Conservation (phyloP, 345 rosid species). For the Salix exigua region DNA sequence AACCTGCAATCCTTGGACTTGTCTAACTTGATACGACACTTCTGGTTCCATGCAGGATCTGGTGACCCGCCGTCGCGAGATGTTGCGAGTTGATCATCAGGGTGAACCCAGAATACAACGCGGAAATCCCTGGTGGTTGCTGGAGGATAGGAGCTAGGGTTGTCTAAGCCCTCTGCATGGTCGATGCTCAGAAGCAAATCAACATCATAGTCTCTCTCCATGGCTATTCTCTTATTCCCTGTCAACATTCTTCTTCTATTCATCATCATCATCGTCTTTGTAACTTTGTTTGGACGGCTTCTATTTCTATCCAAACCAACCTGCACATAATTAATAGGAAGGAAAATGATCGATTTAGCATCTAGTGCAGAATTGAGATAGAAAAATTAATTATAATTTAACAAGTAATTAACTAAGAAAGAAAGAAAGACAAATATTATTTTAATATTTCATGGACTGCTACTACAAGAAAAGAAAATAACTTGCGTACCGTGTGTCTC, state of each 20-base stretch:
- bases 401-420: background rate
- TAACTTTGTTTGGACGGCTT: background rate
- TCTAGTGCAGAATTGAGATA: background rate
- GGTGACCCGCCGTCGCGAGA: background rate
- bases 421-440: background rate
- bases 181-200: background rate
- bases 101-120: background rate
- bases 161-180: slow-evolving; percentile 9
- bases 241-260: background rate
- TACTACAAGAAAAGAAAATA: background rate
- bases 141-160: background rate
- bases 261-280: background rate
- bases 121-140: background rate
- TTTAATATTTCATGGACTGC: background rate
- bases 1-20: background rate
- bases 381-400: background rate
- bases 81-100: background rate
- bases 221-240: background rate
- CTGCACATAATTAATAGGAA: background rate
- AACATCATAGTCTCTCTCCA: background rate
- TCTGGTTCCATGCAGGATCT: background rate
- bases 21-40: background rate
- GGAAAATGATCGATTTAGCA: background rate
- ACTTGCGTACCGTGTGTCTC: background rate
- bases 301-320: background rate